Base-by-base conservation (phyloP, 345 rosid species). In the Pistacia atlantica region DNA sequence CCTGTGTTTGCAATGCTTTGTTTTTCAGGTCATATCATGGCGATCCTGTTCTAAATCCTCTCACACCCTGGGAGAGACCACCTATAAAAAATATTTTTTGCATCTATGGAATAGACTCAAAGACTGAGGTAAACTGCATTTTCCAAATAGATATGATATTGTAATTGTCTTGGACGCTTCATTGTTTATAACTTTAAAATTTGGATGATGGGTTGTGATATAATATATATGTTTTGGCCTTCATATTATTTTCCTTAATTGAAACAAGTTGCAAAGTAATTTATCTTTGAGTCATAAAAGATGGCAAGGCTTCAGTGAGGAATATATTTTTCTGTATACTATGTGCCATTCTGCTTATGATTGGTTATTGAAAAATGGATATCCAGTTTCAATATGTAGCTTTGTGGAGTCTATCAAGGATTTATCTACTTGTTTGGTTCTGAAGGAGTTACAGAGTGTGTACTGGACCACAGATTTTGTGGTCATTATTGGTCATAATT, bases 1-100 rank as follows among this genome's bases (percentile, higher is more conserved):
- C 52, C 48, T 73, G 11, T 74, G 69, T 71, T 68, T 74, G 37
- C 56, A 59, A 73, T 76, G 45, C 56, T 78, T 22, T 65, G 20
- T 71, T 66, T 80, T 87, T 78, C 91, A 96, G 99, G 90, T 88
- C 88, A 80, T 93, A 96, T 85, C 97, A 86, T 77, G 83, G 81
- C 67, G 94, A 96, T 85, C 97, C 94, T 81, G 92, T 96, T 80
- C 78, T 91, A 75, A 93, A 96, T 88, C 98, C 99, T 77, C 93
- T 96, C 45, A 87, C 97, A 57, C 98, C 99, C 61, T 96, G 98
- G 98, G 99, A 96, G 65, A 92, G 99, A 77, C 99, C 99, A 64
- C 99, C 99, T 74, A 89, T 93, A 57, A 93, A 89, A 86, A 96
- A 96, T 83, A 86, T 92, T 59, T 96, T 96, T 79, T 96, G 99